Evolutionary conservation across 2,329 filamentous ascomycete genomes (phyloP).

Genomic region (Coniochaeta sp.): DNA sequence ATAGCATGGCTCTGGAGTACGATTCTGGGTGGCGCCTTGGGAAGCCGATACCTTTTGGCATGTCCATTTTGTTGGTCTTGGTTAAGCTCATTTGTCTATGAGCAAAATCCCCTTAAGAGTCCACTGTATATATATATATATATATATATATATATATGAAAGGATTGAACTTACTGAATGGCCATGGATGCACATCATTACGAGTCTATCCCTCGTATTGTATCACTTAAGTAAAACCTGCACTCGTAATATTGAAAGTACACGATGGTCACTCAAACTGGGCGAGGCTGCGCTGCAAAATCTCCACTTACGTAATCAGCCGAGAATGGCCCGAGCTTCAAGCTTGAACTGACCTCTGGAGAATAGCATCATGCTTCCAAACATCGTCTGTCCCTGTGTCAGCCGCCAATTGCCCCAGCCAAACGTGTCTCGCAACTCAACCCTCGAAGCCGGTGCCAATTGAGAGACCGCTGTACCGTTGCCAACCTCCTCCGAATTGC

Average conservation of each 20-base stretch:
- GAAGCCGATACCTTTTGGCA: neutral
- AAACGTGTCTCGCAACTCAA: neutral
- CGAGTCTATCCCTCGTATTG: neutral
- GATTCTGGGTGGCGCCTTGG: neutral
- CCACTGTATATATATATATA: neutral
- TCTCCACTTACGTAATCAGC: neutral
- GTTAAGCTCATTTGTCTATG: neutral
- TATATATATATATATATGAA: neutral
- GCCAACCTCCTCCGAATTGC: neutral
- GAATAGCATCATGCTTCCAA: neutral
- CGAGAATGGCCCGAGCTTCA: conserved; percentile 1
- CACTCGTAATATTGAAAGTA: neutral
- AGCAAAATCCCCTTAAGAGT: neutral
- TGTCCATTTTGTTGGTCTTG: neutral
- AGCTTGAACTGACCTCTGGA: neutral
- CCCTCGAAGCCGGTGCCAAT: neutral
- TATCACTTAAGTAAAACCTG: neutral
- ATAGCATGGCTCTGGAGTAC: neutral
- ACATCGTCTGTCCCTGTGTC: neutral
- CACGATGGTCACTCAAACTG: neutral
- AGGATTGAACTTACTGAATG: neutral
- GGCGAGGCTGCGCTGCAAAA: neutral
- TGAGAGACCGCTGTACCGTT: neutral
- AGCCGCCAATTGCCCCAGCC: neutral
- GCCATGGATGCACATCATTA: neutral